Evolutionary conservation across 2,329 filamentous ascomycete species (phyloP).

Genomic region (Talaromyces piceae): DNA sequence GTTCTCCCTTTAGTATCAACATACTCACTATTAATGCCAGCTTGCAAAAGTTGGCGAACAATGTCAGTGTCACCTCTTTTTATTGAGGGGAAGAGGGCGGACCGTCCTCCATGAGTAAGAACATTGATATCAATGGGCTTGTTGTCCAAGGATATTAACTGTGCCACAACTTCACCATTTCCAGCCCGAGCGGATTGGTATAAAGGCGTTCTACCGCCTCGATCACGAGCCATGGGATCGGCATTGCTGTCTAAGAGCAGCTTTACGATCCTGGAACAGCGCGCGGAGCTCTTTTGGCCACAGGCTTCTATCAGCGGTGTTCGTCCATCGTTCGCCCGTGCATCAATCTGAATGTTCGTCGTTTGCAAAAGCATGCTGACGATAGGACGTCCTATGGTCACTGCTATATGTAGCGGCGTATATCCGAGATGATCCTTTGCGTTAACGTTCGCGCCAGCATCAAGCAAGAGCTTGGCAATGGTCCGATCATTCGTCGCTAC

Average conservation of each 20-base stretch:
- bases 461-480: background rate
- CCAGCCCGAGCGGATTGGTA: background rate
- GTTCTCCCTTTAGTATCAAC: background rate
- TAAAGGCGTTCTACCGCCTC: background rate
- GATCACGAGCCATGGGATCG: background rate
- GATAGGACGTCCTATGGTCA: background rate
- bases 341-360: background rate
- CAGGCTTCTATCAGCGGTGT: background rate
- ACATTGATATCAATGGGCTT: background rate
- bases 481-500: background rate
- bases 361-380: background rate
- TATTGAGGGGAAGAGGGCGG: background rate
- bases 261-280: background rate
- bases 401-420: constrained; percentile 4
- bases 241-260: background rate
- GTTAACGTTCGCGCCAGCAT: constrained; percentile 1
- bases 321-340: background rate
- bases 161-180: background rate
- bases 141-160: background rate
- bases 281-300: background rate
- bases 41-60: background rate
- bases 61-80: background rate
- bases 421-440: background rate
- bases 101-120: background rate
- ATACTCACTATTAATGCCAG: background rate